Evolutionary conservation across 2,329 filamentous ascomycete species (phyloP), one percentile per base, ranked within the genome.

Genomic region (Penicillium glabrum): DNA sequence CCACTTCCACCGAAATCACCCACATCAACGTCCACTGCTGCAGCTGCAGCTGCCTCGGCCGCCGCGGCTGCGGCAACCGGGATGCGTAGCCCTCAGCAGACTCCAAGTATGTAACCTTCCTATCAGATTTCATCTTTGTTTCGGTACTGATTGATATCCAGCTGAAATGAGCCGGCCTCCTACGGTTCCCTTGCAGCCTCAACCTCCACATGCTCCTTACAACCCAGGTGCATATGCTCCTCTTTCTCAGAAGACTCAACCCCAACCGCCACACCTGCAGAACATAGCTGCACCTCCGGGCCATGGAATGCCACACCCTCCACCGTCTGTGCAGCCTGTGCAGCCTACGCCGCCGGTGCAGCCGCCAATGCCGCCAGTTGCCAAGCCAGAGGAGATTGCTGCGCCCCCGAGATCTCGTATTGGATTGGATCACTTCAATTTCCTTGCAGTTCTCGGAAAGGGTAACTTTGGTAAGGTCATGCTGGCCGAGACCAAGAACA

Each of bases 381-480:
- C 63, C 19, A 67, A 69, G 51, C 68, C 10, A 21, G 68, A 73
- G n/a, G 58, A 62, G 45, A 67, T 67, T 26, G 65, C 68, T n/a
- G 65, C 67, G 31, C 59, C 69, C 33, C 70, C 71, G 59, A 74
- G 72, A 53, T 53, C 89, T 69, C 86, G 93, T 52, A 98, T 99
- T 71, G 95, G 95, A 19, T 81, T 99, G 46, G 96, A 99, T 72
- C 93, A 99, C 77, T 99, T 99, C 83, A 99, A 99, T 75, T 99
- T 99, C 84, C 83, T 99, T 63, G 93, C 96, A 62, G 95, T 99
- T 53, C 85, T 99, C 63, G 95, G 95, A 72, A 99, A 99, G 78
- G 95, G 95, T 79, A 99, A 99, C 78, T 99, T 99, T 72, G 95
- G 95, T 75, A 99, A 99, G 78, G 95, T 99, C 78, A 99, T 99